Evolutionary conservation across 331 rosid genomes (phyloP), one percentile per base, ranked within the genome.

Genomic region (Malus hybrid): DNA sequence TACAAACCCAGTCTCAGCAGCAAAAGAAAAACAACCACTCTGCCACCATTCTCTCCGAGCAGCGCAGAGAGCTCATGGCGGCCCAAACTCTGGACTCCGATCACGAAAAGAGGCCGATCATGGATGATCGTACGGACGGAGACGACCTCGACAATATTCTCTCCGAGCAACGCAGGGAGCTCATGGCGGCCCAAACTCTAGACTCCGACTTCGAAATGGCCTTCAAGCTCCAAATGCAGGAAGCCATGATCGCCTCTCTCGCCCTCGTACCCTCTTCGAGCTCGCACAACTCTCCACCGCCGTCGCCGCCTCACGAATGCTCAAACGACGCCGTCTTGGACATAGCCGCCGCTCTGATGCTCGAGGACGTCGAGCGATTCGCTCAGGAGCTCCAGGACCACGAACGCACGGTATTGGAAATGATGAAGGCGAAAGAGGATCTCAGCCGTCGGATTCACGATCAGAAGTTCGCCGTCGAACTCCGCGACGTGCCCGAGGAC

Each of bases 361-460:
- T 76, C 34, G 74, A 81, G 7, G 90, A 86, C 72, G 1, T 80
- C 39, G 73, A 55, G 33, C 39, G 80, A 34, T 29, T 68, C 54
- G 15, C 52, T 20, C 82, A 48, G 67, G 86, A 77, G 77, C 44
- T 5, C 15, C 63, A 63, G 28, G 93, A 86, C 59, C 78, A 62
- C 60, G 77, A 77, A 29, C 79, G 60, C 18, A 72, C 82, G 32
- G 77, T 56, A 32, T 62, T 36, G 34, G 90, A 86, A 72, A 78
- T 79, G 81, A 24, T 61, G 16, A 81, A 71, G 34, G 70, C 67
- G 60, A 76, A 57, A 59, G 83, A 80, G 18, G 88, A 88, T 52
- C 74, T 88, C 13, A 76, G 71, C 80, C 83, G 85, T 66, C 83
- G 87, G 82, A 62, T 86, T 60, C 85, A 84, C 66, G 88, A 86